These are phyloP conservation scores for Pythium sukuiense DNA, from an alignment of 352 stramenopile species.

Conservation along the genomic window DNA sequence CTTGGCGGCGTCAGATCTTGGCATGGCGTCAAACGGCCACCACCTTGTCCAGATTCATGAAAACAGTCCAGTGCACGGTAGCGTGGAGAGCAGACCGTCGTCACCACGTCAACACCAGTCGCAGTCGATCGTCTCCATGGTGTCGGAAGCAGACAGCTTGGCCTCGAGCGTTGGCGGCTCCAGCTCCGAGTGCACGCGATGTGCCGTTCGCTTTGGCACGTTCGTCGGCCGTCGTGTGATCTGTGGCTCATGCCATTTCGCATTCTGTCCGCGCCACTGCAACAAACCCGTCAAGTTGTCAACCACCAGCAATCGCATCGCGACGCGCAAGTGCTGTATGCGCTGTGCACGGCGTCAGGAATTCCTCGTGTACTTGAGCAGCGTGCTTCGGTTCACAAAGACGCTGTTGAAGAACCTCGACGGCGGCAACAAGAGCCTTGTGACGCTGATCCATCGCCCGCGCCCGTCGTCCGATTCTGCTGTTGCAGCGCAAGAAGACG, in stretches of 20 bases:
- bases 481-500: slow-evolving; percentile 14
- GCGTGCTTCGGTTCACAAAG: slow-evolving; percentile 38
- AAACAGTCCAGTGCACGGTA: background rate
- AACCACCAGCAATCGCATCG: slow-evolving; percentile 37
- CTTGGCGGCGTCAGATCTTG: slow-evolving; percentile 4
- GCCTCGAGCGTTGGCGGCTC: background rate
- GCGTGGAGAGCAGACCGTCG: background rate
- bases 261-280: slow-evolving; percentile 69
- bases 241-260: slow-evolving; percentile 55
- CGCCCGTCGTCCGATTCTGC: background rate
- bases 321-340: slow-evolving; percentile 45
- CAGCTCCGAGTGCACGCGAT: slow-evolving; percentile 42
- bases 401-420: slow-evolving; percentile 31
- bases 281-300: slow-evolving; percentile 45
- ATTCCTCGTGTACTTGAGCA: slow-evolving; percentile 49
- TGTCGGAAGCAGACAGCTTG: slow-evolving; percentile 15
- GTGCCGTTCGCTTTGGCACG: slow-evolving; percentile 51
- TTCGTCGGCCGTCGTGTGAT: slow-evolving; percentile 48
- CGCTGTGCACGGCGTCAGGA: slow-evolving; percentile 55
- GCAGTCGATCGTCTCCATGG: slow-evolving; percentile 19
- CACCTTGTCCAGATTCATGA: slow-evolving; percentile 12
- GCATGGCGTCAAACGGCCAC: slow-evolving; percentile 5
- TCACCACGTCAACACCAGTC: slow-evolving; percentile 14
- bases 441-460: slow-evolving; percentile 19
- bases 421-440: slow-evolving; percentile 14